Conservation (phyloP, 352 stramenopile species). For the Phytophthora idaei region DNA sequence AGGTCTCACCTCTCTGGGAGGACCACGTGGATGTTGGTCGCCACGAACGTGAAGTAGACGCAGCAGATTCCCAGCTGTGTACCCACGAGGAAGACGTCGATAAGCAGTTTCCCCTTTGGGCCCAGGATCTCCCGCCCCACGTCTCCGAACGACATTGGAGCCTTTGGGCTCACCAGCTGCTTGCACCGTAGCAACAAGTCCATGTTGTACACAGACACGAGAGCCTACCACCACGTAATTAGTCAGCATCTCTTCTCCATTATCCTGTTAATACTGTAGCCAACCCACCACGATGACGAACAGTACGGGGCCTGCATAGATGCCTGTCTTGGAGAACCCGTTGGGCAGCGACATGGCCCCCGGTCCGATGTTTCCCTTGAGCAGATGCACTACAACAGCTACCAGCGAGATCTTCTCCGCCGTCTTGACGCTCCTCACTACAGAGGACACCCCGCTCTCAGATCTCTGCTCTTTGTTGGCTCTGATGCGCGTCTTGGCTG, state of each 20-base stretch:
- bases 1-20: constrained; percentile 56
- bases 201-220: constrained; percentile 88
- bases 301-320: constrained; percentile 61
- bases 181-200: constrained; percentile 78
- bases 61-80: constrained; percentile 85
- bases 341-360: constrained; percentile 81
- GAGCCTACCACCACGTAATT: constrained; percentile 36
- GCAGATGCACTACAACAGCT: constrained; percentile 67
- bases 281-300: constrained; percentile 62
- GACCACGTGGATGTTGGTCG: constrained; percentile 81
- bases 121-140: constrained; percentile 71
- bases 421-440: constrained; percentile 9
- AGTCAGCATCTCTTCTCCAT: not conserved
- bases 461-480: constrained; percentile 5
- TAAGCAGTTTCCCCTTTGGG: constrained; percentile 61
- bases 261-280: not conserved
- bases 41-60: constrained; percentile 87
- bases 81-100: constrained; percentile 81
- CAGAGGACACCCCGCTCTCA: constrained; percentile 24
- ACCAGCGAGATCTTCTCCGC: constrained; percentile 59
- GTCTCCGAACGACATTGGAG: constrained; percentile 73
- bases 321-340: constrained; percentile 76
- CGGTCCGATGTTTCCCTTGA: constrained; percentile 81
- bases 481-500: not conserved
- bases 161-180: constrained; percentile 53